These are phyloP conservation scores for Venturia asperata DNA, from an alignment of 2,329 filamentous ascomycete species.

Conservation along the genomic window DNA sequence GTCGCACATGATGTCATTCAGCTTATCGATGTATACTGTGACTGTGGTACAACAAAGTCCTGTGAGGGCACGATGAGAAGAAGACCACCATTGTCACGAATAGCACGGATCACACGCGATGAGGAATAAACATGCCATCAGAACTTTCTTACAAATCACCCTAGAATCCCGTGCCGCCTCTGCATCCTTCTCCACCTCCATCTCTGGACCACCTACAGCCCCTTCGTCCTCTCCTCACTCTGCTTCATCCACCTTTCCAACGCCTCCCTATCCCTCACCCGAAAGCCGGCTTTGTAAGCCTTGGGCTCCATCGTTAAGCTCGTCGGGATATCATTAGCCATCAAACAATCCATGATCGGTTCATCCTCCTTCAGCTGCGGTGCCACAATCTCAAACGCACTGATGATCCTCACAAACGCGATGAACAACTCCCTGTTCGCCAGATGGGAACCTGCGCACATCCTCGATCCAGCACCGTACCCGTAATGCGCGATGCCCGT, in stretches of 20 bases:
- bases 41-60: no score
- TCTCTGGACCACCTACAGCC: conserved; percentile 26
- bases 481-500: conserved; percentile 42
- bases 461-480: conserved; percentile 40
- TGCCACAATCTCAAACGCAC: conserved; percentile 40
- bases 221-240: conserved; percentile 41
- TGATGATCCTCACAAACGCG: conserved; percentile 43
- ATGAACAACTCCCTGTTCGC: conserved; percentile 38
- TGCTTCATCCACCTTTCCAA: conserved; percentile 42
- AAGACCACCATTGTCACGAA: no score
- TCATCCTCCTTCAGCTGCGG: conserved; percentile 35
- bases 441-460: conserved; percentile 36
- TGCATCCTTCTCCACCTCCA: background rate
- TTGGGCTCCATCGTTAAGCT: conserved; percentile 45
- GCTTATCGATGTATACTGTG: no score
- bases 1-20: no score
- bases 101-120: no score
- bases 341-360: conserved; percentile 40
- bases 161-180: background rate
- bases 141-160: no score
- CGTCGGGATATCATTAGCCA: conserved; percentile 42
- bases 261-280: conserved; percentile 35
- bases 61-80: no score
- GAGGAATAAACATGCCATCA: no score
- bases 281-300: conserved; percentile 44